Evolutionary conservation across 1,284 basidiomycete species (phyloP).

Genomic region (Apiotrichum sp.): DNA sequence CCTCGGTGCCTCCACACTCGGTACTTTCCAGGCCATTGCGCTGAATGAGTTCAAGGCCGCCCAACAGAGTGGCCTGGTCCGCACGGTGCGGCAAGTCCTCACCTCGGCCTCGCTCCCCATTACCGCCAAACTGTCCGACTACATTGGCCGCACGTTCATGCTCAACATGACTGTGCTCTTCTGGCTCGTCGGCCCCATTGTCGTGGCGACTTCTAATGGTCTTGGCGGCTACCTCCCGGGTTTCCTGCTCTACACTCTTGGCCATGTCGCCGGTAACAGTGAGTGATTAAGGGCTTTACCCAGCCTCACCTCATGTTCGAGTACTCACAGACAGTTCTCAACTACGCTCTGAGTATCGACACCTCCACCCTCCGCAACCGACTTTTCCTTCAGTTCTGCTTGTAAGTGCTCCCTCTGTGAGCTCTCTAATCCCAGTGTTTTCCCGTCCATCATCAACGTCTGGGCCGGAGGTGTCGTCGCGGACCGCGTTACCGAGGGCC

Average conservation of each 20-base stretch:
- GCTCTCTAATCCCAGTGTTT: neutral
- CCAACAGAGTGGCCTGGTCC: conserved; percentile 36
- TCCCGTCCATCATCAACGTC: conserved; percentile 23
- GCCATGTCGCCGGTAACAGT: conserved; percentile 18
- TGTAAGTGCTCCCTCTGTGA: neutral
- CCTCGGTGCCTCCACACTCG: neutral
- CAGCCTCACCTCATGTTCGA: too few species aligned
- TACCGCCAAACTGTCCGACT: conserved; percentile 41
- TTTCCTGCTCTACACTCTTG: conserved; percentile 33
- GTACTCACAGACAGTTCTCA: conserved; percentile 18
- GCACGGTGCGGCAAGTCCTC: conserved; percentile 35
- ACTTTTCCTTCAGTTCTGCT: conserved; percentile 47
- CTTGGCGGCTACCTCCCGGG: conserved; percentile 43
- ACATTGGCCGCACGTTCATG: conserved; percentile 46
- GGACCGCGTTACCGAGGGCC: conserved; percentile 7
- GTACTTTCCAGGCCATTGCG: conserved; percentile 24
- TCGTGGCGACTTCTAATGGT: conserved; percentile 39
- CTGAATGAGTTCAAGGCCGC: conserved; percentile 21
- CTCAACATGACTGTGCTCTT: conserved; percentile 41
- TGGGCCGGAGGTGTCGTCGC: conserved; percentile 17
- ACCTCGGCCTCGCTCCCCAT: conserved; percentile 37
- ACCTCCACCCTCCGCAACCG: conserved; percentile 46
- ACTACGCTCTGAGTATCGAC: conserved; percentile 49
- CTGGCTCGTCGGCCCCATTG: conserved; percentile 45
- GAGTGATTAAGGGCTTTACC: neutral